Base-by-base conservation (phyloP, 179 eudicot genomes). In the Silene coronaria region DNA sequence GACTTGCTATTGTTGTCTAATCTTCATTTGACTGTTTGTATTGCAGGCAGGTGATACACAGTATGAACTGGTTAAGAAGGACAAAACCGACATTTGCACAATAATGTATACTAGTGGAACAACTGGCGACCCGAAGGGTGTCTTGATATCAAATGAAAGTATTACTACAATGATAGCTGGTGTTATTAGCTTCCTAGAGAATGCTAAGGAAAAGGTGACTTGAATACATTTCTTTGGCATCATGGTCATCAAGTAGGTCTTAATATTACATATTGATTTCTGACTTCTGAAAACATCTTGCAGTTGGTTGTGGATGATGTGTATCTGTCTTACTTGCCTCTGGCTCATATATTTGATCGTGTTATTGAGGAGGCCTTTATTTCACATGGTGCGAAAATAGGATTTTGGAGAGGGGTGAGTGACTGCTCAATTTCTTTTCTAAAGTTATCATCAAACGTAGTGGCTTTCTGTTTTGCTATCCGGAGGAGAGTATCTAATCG, bases 71-170 rank as follows among this genome's bases (percentile, higher is more conserved):
- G 89, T 82, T 3, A 77, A 81, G 61, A 88, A 91, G 86, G 82
- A 81, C 68, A 93, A 84, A 75, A 82, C 82, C 77, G 98, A 93
- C 81, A 89, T 88, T 71, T 88, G 97, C 83, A 93, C 97, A 27
- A 92, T 92, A 69, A 92, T 91, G 97, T 92, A 92, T 75, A 92
- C 97, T 58, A 92, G 97, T 77, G 96, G 98, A 82, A 93, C 98
- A 51, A 93, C 98, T 75, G 97, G 97, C 51, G 97, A 93, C 76
- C 98, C 98, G 6, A 93, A 93, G 86, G 97, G 98, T 76, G 98
- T 93, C 62, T 73, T 90, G 78, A 79, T 93, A 63, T 91, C 98
- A 6, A 91, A 93, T 78, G 91, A 91, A 76, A 87, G 83, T 85
- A 89, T 93, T 81, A 82, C 91, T 45, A 81, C 89, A 48, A 76